These are phyloP conservation scores for Cladobotryum protrusum DNA, from an alignment of 2,329 filamentous ascomycete genomes.

Conservation along the genomic window DNA sequence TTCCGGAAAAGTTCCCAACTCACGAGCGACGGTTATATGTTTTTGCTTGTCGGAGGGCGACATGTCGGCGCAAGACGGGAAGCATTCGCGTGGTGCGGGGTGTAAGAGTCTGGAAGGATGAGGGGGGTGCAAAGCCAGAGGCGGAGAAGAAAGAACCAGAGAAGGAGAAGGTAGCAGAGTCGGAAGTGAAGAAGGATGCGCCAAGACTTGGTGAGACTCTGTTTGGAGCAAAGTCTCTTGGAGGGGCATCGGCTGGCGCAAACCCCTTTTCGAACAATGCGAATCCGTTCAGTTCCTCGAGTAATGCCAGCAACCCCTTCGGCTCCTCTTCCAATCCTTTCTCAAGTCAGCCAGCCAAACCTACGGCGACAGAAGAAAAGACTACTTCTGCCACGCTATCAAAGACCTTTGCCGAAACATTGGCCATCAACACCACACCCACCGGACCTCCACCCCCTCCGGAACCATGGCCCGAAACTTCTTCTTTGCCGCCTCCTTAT, in stretches of 20 bases:
- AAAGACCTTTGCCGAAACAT: constrained; percentile 65
- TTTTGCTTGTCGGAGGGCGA: constrained; percentile 70
- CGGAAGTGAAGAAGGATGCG: constrained; percentile 30
- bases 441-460: constrained; percentile 31
- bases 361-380: constrained; percentile 20
- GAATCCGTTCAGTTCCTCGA: constrained; percentile 41
- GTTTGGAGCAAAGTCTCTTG: constrained; percentile 57
- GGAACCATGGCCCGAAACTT: constrained; percentile 69
- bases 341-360: constrained; percentile 28
- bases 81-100: constrained; percentile 72
- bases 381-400: constrained; percentile 35
- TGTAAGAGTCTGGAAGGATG: constrained; percentile 48
- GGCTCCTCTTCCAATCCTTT: constrained; percentile 25
- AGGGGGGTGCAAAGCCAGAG: constrained; percentile 25
- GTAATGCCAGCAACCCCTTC: constrained; percentile 24
- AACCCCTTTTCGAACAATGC: constrained; percentile 56
- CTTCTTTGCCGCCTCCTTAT: constrained; percentile 63
- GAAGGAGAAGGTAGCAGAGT: constrained; percentile 22
- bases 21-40: constrained; percentile 87
- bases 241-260: constrained; percentile 23
- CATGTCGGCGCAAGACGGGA: constrained; percentile 75
- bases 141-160: constrained; percentile 27
- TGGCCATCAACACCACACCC: constrained; percentile 60
- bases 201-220: constrained; percentile 58
- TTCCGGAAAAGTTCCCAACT: constrained; percentile 77